Percentiles rank a stretch among this genome's conserved stretches.
These are phyloP conservation scores for Cantharellus cinnabarinus DNA, from an alignment of 768 basidiomycete genomes.

Conservation along the genomic window DNA sequence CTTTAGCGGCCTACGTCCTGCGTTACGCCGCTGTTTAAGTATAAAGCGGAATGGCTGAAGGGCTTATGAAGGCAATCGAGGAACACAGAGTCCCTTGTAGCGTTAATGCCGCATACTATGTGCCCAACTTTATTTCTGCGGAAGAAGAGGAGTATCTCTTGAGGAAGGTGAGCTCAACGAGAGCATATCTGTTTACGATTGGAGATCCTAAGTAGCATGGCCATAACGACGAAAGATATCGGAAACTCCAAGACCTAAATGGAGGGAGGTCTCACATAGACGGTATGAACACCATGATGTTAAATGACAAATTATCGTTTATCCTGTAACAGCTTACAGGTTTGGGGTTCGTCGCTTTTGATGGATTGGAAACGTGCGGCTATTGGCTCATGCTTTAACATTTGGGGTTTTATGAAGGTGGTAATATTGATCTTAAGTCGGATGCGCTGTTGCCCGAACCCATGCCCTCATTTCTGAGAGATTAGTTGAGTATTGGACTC, in stretches of 20 bases:
- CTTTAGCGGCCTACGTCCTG: too few relatives aligned
- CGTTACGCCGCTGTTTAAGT: too few relatives aligned
- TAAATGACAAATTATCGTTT: not conserved
- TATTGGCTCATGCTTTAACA: not conserved
- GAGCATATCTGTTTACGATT: slow-evolving; percentile 3
- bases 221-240: slow-evolving; percentile 30
- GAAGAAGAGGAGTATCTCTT: slow-evolving; percentile 62
- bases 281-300: slow-evolving; percentile 22
- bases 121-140: slow-evolving; percentile 46
- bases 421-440: slow-evolving; percentile 43
- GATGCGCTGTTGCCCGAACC: slow-evolving; percentile 46
- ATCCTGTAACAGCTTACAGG: not conserved
- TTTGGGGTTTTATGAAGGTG: slow-evolving; percentile 25
- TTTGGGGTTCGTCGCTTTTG: not conserved
- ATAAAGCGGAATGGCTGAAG: too few relatives aligned
- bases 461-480: slow-evolving; percentile 47
- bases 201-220: not conserved
- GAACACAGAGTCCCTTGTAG: too few relatives aligned
- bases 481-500: slow-evolving; percentile 30
- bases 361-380: not conserved
- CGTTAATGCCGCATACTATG: slow-evolving; percentile 21
- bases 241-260: slow-evolving; percentile 60
- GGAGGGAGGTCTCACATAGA: slow-evolving; percentile 57
- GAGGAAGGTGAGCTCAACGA: slow-evolving; percentile 35
- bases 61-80: too few relatives aligned